A percentile compares a stretch with the other conserved stretches of the same genome.
These are phyloP conservation scores for Tinospora cordifolia DNA, from an alignment of 164 flowering plant species.

Conservation along the genomic window DNA sequence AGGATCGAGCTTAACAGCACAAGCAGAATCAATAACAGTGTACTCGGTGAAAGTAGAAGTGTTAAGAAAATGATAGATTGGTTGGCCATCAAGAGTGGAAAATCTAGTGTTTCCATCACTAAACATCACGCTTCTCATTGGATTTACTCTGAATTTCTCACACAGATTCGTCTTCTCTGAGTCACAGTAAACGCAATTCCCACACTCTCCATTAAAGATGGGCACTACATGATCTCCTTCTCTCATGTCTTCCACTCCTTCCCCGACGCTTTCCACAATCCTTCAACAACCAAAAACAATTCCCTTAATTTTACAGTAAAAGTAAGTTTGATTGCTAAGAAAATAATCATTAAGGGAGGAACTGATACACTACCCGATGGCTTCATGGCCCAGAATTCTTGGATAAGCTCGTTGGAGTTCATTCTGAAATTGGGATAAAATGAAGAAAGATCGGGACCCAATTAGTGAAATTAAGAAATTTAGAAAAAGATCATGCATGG, in stretches of 20 bases:
- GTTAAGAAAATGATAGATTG: slow-evolving; percentile 64
- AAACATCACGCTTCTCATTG: slow-evolving; percentile 38
- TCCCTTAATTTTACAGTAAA: too few species aligned
- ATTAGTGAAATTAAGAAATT: not conserved
- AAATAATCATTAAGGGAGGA: too few species aligned
- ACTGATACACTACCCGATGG: slow-evolving; percentile 45
- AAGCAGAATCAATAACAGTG: slow-evolving; percentile 54
- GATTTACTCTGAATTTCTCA: slow-evolving; percentile 38
- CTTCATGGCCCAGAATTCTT: slow-evolving; percentile 75
- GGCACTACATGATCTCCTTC: slow-evolving; percentile 67
- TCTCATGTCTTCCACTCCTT: slow-evolving; percentile 44
- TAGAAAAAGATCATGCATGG: not conserved
- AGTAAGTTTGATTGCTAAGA: too few species aligned
- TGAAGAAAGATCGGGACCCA: not conserved
- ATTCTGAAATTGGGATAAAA: slow-evolving; percentile 21
- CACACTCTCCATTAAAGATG: slow-evolving; percentile 56
- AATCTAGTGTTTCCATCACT: slow-evolving; percentile 59
- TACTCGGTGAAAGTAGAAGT: slow-evolving; percentile 67
- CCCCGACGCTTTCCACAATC: slow-evolving; percentile 61
- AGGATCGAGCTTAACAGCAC: slow-evolving; percentile 47
- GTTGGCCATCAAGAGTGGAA: slow-evolving; percentile 34
- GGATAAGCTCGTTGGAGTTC: slow-evolving; percentile 52
- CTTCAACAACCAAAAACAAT: slow-evolving; percentile 15
- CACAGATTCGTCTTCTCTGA: slow-evolving; percentile 47
- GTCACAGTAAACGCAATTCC: slow-evolving; percentile 39